A percentile compares a stretch with the other conserved stretches of the same genome.
Conservation (phyloP, 305 asterid species). For the Fraxinus platypoda region DNA sequence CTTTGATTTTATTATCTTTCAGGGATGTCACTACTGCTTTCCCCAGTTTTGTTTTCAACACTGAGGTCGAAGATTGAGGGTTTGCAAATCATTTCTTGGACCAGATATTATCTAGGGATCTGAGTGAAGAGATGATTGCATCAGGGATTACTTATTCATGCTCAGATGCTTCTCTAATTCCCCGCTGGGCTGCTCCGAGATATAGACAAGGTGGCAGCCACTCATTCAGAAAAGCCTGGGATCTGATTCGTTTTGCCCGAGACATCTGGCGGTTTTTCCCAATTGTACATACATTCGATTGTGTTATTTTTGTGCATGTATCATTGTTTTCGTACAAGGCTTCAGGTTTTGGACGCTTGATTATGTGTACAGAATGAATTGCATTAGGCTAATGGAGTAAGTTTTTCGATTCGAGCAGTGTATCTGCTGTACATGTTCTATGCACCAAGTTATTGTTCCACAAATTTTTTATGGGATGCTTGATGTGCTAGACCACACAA, state of each 20-base stretch:
- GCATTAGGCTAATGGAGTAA: background rate
- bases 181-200: background rate
- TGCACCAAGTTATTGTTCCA: background rate
- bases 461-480: background rate
- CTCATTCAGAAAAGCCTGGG: background rate
- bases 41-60: conserved; percentile 73
- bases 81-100: background rate
- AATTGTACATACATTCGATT: background rate
- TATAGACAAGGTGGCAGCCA: background rate
- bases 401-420: background rate
- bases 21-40: conserved; percentile 69
- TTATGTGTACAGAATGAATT: background rate
- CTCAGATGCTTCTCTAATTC: background rate
- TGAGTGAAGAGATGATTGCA: background rate
- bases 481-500: too few relatives aligned
- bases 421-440: background rate
- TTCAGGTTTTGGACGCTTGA: background rate
- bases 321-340: background rate
- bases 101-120: conserved; percentile 9
- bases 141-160: background rate
- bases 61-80: conserved; percentile 64
- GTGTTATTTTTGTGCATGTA: background rate
- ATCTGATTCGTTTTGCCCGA: background rate
- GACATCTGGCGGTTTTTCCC: background rate
- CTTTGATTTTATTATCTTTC: conserved; percentile 21